A percentile compares a stretch with the other conserved stretches of the same genome.
These are phyloP conservation scores for Fusarium sp. DNA, from an alignment of 2,329 filamentous ascomycete genomes.

Conservation along the genomic window DNA sequence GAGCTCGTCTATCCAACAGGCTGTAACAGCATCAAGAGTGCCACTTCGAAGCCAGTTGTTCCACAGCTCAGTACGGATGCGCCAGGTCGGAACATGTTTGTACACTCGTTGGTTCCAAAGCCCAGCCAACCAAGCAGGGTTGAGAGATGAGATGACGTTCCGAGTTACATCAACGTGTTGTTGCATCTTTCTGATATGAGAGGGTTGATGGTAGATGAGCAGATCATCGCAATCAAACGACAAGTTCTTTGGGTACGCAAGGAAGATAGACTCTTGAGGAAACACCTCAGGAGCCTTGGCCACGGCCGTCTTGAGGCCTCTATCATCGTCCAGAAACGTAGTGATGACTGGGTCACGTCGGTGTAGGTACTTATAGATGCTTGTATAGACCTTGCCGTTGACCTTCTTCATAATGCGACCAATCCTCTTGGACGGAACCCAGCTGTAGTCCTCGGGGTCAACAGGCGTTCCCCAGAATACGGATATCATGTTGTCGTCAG, in stretches of 20 bases:
- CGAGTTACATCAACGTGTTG: neutral
- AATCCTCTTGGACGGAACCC: slow-evolving; percentile 29
- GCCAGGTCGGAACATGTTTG: slow-evolving; percentile 32
- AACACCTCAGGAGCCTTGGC: slow-evolving; percentile 22
- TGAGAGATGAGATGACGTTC: no score
- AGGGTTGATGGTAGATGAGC: slow-evolving; percentile 23
- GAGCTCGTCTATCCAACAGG: slow-evolving; percentile 36
- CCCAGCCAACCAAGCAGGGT: neutral
- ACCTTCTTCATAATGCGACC: slow-evolving; percentile 26
- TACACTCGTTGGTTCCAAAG: slow-evolving; percentile 29
- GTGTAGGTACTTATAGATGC: slow-evolving; percentile 33
- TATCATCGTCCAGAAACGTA: slow-evolving; percentile 12
- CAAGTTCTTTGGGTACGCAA: slow-evolving; percentile 19
- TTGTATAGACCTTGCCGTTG: slow-evolving; percentile 16
- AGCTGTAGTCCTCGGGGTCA: slow-evolving; percentile 28
- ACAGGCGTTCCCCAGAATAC: slow-evolving; percentile 38
- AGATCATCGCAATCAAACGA: slow-evolving; percentile 26
- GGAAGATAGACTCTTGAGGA: slow-evolving; percentile 1
- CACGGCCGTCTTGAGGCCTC: slow-evolving; percentile 21
- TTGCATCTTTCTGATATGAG: slow-evolving; percentile 24
- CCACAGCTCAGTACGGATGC: slow-evolving; percentile 34
- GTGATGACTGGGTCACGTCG: slow-evolving; percentile 29
- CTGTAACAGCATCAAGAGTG: slow-evolving; percentile 27
- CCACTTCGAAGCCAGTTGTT: slow-evolving; percentile 26
- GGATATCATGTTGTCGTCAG: slow-evolving; percentile 16